Conservation (phyloP, 2,329 filamentous ascomycete genomes). For the Zalaria obscura region DNA sequence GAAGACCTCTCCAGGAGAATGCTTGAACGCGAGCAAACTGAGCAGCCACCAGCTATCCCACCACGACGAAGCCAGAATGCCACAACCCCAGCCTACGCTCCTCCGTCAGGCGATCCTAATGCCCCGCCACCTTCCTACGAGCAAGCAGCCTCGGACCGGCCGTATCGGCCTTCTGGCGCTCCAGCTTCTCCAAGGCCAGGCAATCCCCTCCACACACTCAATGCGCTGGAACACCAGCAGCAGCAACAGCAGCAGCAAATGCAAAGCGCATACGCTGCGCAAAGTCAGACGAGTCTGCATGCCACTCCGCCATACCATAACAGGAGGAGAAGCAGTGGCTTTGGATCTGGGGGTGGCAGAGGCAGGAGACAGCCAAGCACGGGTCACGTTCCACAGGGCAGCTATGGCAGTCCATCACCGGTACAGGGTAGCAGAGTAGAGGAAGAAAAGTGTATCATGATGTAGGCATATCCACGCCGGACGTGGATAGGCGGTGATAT, state of each 20-base stretch:
- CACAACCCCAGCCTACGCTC: conserved; percentile 10
- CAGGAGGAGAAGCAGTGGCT: conserved; percentile 9
- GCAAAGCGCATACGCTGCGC: neutral
- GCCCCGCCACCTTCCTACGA: conserved; percentile 50
- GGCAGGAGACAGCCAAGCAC: conserved; percentile 7
- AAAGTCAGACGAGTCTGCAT: conserved; percentile 5
- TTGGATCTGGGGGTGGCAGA: conserved; percentile 2
- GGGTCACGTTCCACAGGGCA: conserved; percentile 6
- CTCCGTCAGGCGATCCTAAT: conserved; percentile 7
- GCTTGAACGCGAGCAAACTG: conserved; percentile 38
- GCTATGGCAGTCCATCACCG: conserved; percentile 5
- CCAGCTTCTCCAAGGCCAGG: conserved; percentile 15
- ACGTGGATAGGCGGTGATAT: neutral
- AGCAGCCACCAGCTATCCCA: conserved; percentile 14
- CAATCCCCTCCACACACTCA: conserved; percentile 18
- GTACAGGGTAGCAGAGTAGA: conserved; percentile 4
- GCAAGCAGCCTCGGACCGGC: conserved; percentile 43
- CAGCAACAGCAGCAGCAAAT: neutral
- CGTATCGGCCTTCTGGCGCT: conserved; percentile 27
- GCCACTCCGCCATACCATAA: conserved; percentile 6
- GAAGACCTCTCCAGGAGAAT: conserved; percentile 54
- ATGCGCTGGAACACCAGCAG: conserved; percentile 16
- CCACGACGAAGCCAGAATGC: conserved; percentile 14
- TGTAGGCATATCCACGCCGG: conserved; percentile 20
- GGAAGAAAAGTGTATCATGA: conserved; percentile 31